Percentiles rank a stretch among this genome's conserved stretches.
phyloP scores from a whole-genome alignment of 208 protist genomes.

The Leishmania aethiopica region DNA sequence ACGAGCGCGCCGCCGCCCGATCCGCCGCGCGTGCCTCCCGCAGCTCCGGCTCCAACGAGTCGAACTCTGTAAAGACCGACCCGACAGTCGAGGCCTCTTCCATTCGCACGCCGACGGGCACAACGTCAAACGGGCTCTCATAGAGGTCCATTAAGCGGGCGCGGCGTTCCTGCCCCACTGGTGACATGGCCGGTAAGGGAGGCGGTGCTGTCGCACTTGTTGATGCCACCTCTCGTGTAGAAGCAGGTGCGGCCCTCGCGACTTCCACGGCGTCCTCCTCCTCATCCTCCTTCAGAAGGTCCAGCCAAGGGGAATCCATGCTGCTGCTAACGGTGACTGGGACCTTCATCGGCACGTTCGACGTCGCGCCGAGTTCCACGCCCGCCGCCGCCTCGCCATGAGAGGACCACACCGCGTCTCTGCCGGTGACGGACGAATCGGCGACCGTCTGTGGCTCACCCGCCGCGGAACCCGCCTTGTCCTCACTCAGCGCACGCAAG shows the following conservation, averaged over 20 bases:
- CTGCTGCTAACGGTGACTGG: not conserved
- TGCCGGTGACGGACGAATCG: not conserved
- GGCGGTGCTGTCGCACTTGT: not conserved
- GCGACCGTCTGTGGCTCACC: not conserved
- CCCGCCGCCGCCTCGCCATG: not conserved
- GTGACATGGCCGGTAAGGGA: not conserved
- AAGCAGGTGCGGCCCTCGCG: not conserved
- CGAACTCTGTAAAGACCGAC: constrained; percentile 76
- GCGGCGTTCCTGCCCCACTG: constrained; percentile 12
- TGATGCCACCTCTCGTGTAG: not conserved
- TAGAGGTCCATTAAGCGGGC: constrained; percentile 70
- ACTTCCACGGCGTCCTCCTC: constrained; percentile 13
- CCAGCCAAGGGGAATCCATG: constrained; percentile 48
- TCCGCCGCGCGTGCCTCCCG: constrained; percentile 17
- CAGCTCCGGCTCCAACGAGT: constrained; percentile 62
- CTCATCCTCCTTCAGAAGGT: constrained; percentile 37
- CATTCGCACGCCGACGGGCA: constrained; percentile 72
- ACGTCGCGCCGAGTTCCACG: not conserved
- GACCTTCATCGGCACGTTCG: not conserved
- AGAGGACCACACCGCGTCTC: not conserved
- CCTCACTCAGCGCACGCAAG: not conserved
- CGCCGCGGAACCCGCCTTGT: not conserved
- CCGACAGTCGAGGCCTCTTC: constrained; percentile 54
- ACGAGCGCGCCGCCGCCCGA: constrained; percentile 20
- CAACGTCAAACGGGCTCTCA: constrained; percentile 67